A percentile compares a stretch with the other conserved stretches of the same genome.
phyloP scores from a whole-genome alignment of 2,329 filamentous ascomycete genomes.

The Cadophora sp. region DNA sequence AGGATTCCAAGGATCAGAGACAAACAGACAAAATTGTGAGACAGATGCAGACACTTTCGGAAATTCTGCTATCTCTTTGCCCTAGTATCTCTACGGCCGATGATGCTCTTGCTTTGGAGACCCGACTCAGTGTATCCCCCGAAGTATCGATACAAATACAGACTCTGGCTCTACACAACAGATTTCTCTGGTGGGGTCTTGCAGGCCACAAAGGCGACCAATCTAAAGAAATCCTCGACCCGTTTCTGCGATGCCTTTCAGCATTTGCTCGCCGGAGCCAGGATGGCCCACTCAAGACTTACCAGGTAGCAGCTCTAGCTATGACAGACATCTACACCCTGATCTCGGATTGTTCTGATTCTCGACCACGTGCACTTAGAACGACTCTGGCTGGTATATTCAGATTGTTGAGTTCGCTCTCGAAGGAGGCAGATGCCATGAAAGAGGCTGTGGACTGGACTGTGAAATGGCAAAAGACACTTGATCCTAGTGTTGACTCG shows the following conservation, averaged over 20 bases:
- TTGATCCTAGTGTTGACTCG: slow-evolving; percentile 38
- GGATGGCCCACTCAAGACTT: slow-evolving; percentile 33
- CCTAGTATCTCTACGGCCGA: slow-evolving; percentile 71
- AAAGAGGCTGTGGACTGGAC: slow-evolving; percentile 64
- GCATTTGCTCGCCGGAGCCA: slow-evolving; percentile 62
- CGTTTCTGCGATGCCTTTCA: slow-evolving; percentile 67
- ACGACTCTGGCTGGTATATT: slow-evolving; percentile 45
- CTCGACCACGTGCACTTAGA: slow-evolving; percentile 29
- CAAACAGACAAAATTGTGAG: slow-evolving; percentile 65
- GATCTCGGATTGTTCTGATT: slow-evolving; percentile 31
- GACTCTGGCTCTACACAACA: slow-evolving; percentile 64
- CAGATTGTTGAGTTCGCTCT: slow-evolving; percentile 59
- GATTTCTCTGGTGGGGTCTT: slow-evolving; percentile 71
- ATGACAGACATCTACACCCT: slow-evolving; percentile 36
- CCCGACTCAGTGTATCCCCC: slow-evolving; percentile 62
- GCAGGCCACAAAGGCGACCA: slow-evolving; percentile 64
- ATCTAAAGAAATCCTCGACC: slow-evolving; percentile 70
- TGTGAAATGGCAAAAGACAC: slow-evolving; percentile 48
- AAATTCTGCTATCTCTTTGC: slow-evolving; percentile 68
- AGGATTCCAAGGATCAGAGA: slow-evolving; percentile 48
- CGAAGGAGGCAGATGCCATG: slow-evolving; percentile 53
- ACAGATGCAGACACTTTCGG: slow-evolving; percentile 71
- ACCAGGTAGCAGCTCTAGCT: slow-evolving; percentile 33
- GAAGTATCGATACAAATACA: slow-evolving; percentile 68
- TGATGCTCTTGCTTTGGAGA: slow-evolving; percentile 62